Evolutionary conservation across 1,284 basidiomycete species (phyloP).

Genomic region (Filobasidium uniguttulatum): DNA sequence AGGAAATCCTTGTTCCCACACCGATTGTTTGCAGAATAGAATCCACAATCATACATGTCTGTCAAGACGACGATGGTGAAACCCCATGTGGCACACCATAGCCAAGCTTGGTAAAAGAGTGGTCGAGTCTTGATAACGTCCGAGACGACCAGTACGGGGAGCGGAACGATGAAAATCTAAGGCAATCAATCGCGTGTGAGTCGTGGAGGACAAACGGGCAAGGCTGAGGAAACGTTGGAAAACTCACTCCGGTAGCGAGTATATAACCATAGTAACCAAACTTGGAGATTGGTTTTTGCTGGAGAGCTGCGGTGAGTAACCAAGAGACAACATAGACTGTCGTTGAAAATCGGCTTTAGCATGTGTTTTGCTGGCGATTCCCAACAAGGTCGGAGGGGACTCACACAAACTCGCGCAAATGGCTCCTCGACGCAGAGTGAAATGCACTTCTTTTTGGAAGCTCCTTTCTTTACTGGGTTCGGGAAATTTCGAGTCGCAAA

Average conservation of each 20-base stretch:
- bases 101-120: constrained; percentile 27
- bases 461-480: constrained; percentile 29
- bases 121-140: constrained; percentile 25
- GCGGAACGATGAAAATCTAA: constrained; percentile 27
- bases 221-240: not conserved
- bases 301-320: constrained; percentile 23
- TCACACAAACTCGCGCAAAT: constrained; percentile 11
- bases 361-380: not conserved
- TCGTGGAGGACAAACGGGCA: not conserved
- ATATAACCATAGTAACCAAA: constrained; percentile 26
- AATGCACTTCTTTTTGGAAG: constrained; percentile 33
- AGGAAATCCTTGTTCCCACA: constrained; percentile 28
- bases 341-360: constrained; percentile 11
- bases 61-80: constrained; percentile 27
- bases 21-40: constrained; percentile 12
- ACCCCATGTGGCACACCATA: constrained; percentile 17
- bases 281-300: constrained; percentile 18
- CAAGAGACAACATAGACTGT: constrained; percentile 29
- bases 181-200: too few relatives aligned
- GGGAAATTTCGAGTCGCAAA: constrained; percentile 29
- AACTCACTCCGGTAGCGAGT: constrained; percentile 26
- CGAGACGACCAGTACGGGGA: constrained; percentile 25
- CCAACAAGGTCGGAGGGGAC: not conserved
- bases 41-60: constrained; percentile 27
- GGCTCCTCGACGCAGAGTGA: constrained; percentile 26